Base-by-base conservation (phyloP, 176 grass and related monocot species). In the Pontederia paniculata region DNA sequence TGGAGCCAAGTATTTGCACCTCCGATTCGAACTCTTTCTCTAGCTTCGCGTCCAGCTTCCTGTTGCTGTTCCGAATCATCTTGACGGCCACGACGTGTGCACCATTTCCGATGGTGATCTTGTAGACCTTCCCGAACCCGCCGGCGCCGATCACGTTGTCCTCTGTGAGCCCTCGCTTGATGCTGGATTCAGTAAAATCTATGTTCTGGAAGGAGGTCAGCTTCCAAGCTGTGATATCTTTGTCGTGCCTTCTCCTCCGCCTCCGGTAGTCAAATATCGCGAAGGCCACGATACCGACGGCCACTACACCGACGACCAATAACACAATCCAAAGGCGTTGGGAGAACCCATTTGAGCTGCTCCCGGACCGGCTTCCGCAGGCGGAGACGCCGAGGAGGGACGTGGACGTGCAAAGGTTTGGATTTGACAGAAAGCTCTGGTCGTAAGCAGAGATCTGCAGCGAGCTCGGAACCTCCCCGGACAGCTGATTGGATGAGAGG, bases 1-100 rank as follows among this genome's bases (percentile, higher is more conserved):
- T 86, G 50, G 46, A 77, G 56, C 90, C 90, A 12, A 95, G 71
- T 47, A 89, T 88, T 54, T 76, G 54, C 42, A 83, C 82, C 81
- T 95, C 90, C 17, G 89, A 12, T 45, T 86, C 65, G 57, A 95
- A 95, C 76, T 80, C 76, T 73, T 67, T 52, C 31, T 67, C 64
- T n/a, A 67, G 49, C 23, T 17, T 43, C 8, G 56, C 52, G 7
- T 77, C 73, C 3, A 80, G 19, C 69, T 77, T 83, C 19, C 55
- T 57, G 28, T 37, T 37, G 0, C 54, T 9, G 54, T 55, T 77
- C 76, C 73, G 80, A n/a, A 88, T 83, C 76, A 57, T 88, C 60
- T 88, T 88, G 1, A 83, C 80, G n/a, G 85, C 85, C n/a, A 88
- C 69, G 37, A 83, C 60, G 21, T 53, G 42, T 3, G 4, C 45